These are phyloP conservation scores for Delonix regia DNA, from an alignment of 306 rosid species.

Conservation along the genomic window DNA sequence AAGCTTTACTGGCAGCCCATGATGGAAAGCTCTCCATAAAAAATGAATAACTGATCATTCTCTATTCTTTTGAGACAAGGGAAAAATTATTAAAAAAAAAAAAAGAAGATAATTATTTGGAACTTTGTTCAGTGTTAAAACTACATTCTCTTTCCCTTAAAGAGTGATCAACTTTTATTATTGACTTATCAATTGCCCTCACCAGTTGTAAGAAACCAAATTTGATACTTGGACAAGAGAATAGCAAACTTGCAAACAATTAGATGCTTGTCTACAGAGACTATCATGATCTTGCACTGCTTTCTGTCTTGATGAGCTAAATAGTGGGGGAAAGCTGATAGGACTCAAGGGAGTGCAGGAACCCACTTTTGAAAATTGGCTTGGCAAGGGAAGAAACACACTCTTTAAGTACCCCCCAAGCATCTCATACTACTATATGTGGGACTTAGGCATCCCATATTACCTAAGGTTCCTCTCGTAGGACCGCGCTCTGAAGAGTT, in stretches of 20 bases:
- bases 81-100: background rate
- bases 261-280: background rate
- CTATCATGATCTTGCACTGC: slow-evolving; percentile 6
- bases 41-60: background rate
- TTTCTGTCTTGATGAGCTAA: background rate
- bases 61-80: background rate
- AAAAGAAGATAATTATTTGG: background rate
- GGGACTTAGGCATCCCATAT: no score
- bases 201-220: background rate
- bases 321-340: no score
- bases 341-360: no score
- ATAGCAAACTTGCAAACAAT: background rate
- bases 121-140: slow-evolving; percentile 17
- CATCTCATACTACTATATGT: no score
- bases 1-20: slow-evolving; percentile 15
- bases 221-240: background rate
- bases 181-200: background rate
- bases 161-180: background rate
- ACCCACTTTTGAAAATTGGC: no score
- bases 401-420: no score
- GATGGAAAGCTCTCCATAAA: background rate
- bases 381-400: no score
- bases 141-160: background rate
- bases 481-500: no score
- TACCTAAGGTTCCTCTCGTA: no score